phyloP scores from a whole-genome alignment of 225 moss, liverwort and hornwort genomes.

The Asterella californica region DNA sequence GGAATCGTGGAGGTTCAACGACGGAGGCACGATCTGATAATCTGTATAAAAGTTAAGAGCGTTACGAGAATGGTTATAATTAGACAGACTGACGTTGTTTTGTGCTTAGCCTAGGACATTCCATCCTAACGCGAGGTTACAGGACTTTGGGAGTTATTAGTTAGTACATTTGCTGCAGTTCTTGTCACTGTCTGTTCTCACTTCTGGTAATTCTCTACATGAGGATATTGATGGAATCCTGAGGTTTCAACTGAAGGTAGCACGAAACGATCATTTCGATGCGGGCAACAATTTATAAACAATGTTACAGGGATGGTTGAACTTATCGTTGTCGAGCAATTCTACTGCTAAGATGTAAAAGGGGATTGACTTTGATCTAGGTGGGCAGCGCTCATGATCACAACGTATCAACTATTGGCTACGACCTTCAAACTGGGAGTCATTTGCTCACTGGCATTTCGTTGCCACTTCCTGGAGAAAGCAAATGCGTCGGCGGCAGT shows the following conservation, averaged over 20 bases:
- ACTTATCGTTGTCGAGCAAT: not conserved
- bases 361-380: not conserved
- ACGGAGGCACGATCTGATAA: no score
- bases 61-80: no score
- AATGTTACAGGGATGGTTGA: not conserved
- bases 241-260: not conserved
- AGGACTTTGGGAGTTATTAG: no score
- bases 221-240: not conserved
- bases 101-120: no score
- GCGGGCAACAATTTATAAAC: not conserved
- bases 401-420: not conserved
- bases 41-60: no score
- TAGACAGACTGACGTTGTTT: no score
- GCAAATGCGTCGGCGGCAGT: not conserved
- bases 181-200: no score
- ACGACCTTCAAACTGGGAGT: not conserved
- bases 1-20: no score
- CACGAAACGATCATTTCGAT: not conserved
- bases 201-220: not conserved
- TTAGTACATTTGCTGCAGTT: no score
- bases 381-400: not conserved
- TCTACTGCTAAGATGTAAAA: not conserved
- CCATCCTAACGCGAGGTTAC: no score
- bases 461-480: constrained; percentile 3
- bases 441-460: not conserved